Base-by-base conservation (phyloP, 495 filamentous ascomycete species). In the Parathielavia appendiculata region DNA sequence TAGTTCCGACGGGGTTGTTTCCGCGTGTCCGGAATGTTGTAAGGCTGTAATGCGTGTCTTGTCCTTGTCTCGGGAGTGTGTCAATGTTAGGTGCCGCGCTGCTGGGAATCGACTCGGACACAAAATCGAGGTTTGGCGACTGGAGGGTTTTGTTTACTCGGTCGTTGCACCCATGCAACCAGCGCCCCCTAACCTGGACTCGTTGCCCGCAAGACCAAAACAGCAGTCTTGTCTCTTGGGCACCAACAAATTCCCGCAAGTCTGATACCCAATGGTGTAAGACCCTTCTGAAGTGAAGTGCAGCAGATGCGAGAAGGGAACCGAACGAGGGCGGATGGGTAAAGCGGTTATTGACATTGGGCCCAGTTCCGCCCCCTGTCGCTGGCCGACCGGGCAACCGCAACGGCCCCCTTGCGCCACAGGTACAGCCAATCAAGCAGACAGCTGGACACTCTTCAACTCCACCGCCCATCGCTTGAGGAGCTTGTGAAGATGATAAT, bases 341-440 rank as follows among this genome's bases (percentile, higher is more conserved):
- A 9, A 14, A 23, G 12, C 23, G 41, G 52, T 54, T 54, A 54
- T 54, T 54, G 40, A 54, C 52, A 45, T 45, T 20, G 40, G 26
- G 26, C 52, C 0, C 30, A 30, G 2, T 23, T 22, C 26, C 30
- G 11, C 40, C 39, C n/a, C 52, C 39, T 45, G 39, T 23, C 14
- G 52, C 22, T 22, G 22, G 50, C 19, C 34, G 50, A n/a, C 50
- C 50, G 50, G 50, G 50, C 50, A 52, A 52, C 50, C 35, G 50
- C 36, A 44, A 44, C 40, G 39, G 39, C 40, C 51, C 52, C 26
- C 39, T 22, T 30, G 48, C 32, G 36, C 19, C 17, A 38, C 19
- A 52, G 35, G 5, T 19, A 11, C 19, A 11, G 19, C 52, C 52
- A 54, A 54, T 54, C 52, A 54, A 30, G 30, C 4, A 16, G 13